Evolutionary conservation across 1,139 yeast genomes (phyloP).

Genomic region (Kodamaea arcana): DNA sequence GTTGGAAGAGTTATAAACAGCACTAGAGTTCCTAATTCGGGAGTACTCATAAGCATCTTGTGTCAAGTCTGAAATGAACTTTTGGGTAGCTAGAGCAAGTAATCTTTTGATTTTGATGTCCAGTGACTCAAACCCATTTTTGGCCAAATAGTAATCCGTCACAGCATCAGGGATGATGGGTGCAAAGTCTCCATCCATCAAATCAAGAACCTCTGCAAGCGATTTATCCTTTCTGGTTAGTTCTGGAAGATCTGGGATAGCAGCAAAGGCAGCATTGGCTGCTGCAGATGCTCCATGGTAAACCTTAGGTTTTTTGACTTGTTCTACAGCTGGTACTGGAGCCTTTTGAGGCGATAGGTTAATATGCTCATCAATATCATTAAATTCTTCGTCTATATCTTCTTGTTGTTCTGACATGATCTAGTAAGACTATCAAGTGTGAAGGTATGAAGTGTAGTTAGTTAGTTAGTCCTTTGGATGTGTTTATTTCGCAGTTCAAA

Average conservation of each 20-base stretch:
- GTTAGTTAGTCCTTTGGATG: too few species aligned
- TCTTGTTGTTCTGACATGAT: slow-evolving; percentile 11
- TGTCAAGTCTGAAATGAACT: slow-evolving; percentile 89
- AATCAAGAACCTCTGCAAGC: slow-evolving; percentile 73
- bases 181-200: slow-evolving; percentile 86
- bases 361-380: slow-evolving; percentile 14
- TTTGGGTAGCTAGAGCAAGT: slow-evolving; percentile 91
- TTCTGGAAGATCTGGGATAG: slow-evolving; percentile 57
- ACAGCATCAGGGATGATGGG: slow-evolving; percentile 98
- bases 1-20: slow-evolving; percentile 78
- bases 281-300: slow-evolving; percentile 6
- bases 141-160: slow-evolving; percentile 87
- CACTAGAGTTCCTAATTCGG: slow-evolving; percentile 77
- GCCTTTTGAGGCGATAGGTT: neutral
- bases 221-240: slow-evolving; percentile 83
- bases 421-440: too few species aligned
- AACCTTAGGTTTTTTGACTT: slow-evolving; percentile 1
- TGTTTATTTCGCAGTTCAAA: too few species aligned
- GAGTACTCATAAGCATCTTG: slow-evolving; percentile 96
- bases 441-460: neutral
- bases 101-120: slow-evolving; percentile 79
- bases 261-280: slow-evolving; percentile 8
- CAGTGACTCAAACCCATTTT: slow-evolving; percentile 82
- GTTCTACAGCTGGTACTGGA: slow-evolving; percentile 1
- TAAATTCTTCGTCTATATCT: slow-evolving; percentile 28